phyloP scores from a whole-genome alignment of 2,329 filamentous ascomycete species.

The Dactylellina haptotyla region DNA sequence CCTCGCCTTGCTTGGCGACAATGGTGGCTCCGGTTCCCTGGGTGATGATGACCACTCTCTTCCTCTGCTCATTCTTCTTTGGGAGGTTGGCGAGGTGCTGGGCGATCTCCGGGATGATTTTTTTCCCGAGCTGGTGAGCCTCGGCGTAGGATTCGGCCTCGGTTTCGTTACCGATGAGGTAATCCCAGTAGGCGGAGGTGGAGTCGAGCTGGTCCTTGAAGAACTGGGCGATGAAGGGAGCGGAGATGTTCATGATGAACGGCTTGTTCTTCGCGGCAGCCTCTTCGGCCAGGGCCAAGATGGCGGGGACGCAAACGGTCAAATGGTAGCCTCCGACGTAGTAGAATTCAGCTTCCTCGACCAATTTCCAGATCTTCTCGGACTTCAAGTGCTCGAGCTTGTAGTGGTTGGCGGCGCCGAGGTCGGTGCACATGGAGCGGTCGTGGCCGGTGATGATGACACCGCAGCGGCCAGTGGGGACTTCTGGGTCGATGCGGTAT shows the following conservation, averaged over 20 bases:
- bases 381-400: slow-evolving; percentile 91
- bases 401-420: slow-evolving; percentile 97
- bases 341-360: slow-evolving; percentile 86
- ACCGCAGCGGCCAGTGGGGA: slow-evolving; percentile 91
- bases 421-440: slow-evolving; percentile 92
- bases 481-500: slow-evolving; percentile 87
- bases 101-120: slow-evolving; percentile 84
- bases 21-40: slow-evolving; percentile 93
- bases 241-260: slow-evolving; percentile 78
- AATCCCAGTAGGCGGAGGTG: slow-evolving; percentile 90
- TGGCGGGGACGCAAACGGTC: slow-evolving; percentile 91
- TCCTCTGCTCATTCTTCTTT: slow-evolving; percentile 87
- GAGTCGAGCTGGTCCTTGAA: slow-evolving; percentile 96
- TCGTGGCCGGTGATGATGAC: slow-evolving; percentile 97
- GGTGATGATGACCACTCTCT: slow-evolving; percentile 88
- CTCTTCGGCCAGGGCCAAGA: slow-evolving; percentile 88
- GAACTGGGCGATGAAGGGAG: slow-evolving; percentile 95
- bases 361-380: slow-evolving; percentile 89
- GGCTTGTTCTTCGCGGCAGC: slow-evolving; percentile 89
- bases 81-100: slow-evolving; percentile 85
- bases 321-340: slow-evolving; percentile 98
- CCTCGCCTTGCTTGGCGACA: slow-evolving; percentile 78
- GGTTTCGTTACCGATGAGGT: slow-evolving; percentile 95
- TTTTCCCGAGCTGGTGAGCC: slow-evolving; percentile 76
- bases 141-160: slow-evolving; percentile 90